These are phyloP conservation scores for Alternaria sp. DNA, from an alignment of 2,329 filamentous ascomycete species.

Conservation along the genomic window DNA sequence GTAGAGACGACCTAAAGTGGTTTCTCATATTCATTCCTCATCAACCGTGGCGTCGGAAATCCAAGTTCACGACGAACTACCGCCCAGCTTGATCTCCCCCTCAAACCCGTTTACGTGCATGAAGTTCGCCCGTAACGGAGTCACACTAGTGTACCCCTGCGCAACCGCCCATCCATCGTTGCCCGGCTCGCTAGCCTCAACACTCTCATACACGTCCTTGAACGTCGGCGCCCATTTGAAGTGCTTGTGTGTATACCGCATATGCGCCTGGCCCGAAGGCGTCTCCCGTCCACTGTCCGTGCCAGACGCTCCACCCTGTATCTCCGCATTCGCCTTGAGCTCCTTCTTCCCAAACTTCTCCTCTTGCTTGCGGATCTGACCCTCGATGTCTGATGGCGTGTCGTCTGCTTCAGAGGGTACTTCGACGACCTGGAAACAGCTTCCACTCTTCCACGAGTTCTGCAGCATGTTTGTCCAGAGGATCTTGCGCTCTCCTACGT, in stretches of 20 bases:
- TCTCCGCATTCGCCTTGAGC: constrained; percentile 25
- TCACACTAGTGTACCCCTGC: constrained; percentile 87
- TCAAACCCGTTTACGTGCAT: constrained; percentile 63
- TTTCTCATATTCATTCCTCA: no score
- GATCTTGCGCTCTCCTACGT: constrained; percentile 73
- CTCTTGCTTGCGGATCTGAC: constrained; percentile 72
- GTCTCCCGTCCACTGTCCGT: constrained; percentile 40
- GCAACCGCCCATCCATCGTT: constrained; percentile 94
- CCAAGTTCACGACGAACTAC: constrained; percentile 1
- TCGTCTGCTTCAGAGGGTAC: constrained; percentile 67
- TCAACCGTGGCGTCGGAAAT: no score
- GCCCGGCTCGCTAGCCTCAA: constrained; percentile 77
- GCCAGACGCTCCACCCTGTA: constrained; percentile 24
- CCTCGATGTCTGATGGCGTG: constrained; percentile 70
- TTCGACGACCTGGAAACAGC: constrained; percentile 84
- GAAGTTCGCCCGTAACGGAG: constrained; percentile 90
- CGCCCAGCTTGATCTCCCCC: constrained; percentile 40
- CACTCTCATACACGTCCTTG: constrained; percentile 83
- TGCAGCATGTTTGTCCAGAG: constrained; percentile 87
- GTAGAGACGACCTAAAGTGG: no score
- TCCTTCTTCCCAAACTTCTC: constrained; percentile 54
- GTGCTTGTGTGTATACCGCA: constrained; percentile 75
- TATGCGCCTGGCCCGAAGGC: constrained; percentile 38
- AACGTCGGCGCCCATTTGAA: constrained; percentile 96
- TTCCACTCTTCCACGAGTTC: constrained; percentile 85